Base-by-base conservation (phyloP, 768 basidiomycete species). In the Hirschioporus abietinus region DNA sequence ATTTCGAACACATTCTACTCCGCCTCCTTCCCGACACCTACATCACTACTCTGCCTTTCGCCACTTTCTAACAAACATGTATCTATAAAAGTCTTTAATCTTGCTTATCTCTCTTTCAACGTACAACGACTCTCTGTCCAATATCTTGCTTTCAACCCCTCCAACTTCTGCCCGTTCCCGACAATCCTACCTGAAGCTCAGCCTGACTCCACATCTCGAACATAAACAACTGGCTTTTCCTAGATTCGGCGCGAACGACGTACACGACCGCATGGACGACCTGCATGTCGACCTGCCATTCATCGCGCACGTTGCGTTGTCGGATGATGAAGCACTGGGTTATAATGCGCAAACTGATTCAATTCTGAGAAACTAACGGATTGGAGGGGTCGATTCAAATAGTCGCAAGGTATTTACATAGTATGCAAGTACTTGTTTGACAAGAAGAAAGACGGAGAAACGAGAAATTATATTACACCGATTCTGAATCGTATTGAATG, bases 321-420 rank as follows among this genome's bases (percentile, higher is more conserved):
- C 74, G 24, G 42, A 52, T 5, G 85, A 88, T 71, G 64, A 76
- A 3, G 67, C 74, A 0, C 78, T 88, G 0, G 84, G 84, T n/a
- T n/a, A n/a, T n/a, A n/a, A n/a, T n/a, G n/a, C n/a, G n/a, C n/a
- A n/a, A n/a, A n/a, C n/a, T n/a, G n/a, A n/a, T n/a, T n/a, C n/a
- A n/a, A n/a, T n/a, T n/a, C n/a, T n/a, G n/a, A n/a, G n/a, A n/a
- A n/a, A n/a, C n/a, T n/a, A n/a, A n/a, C n/a, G n/a, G n/a, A n/a
- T n/a, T n/a, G n/a, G n/a, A n/a, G n/a, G n/a, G n/a, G n/a, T n/a
- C n/a, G n/a, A n/a, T n/a, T n/a, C n/a, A n/a, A n/a, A n/a, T n/a
- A 52, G 42, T 52, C 42, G 42, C 42, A 52, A 52, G 42, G 4
- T 6, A 52, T 52, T 3, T 5, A 52, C 4, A 52, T 52, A 20